These are phyloP conservation scores for Colletotrichum tofieldiae DNA, from an alignment of 2,329 filamentous ascomycete species.

Conservation along the genomic window DNA sequence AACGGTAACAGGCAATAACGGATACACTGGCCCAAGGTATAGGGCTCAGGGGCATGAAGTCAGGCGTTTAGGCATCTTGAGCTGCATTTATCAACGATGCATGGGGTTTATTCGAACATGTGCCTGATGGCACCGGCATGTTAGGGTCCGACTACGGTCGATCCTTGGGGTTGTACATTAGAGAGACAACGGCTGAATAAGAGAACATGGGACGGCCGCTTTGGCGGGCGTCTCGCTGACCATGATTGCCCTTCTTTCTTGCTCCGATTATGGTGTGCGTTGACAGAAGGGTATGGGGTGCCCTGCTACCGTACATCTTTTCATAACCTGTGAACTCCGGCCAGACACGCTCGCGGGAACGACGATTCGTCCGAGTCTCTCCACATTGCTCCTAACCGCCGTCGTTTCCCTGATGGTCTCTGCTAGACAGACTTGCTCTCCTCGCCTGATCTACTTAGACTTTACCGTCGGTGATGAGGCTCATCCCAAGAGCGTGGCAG, in stretches of 20 bases:
- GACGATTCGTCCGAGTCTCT: neutral
- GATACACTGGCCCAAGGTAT: conserved; percentile 22
- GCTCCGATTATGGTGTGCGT: neutral
- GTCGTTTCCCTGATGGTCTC: neutral
- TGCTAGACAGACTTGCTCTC: neutral
- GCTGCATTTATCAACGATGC: conserved; percentile 27
- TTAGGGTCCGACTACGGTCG: conserved; percentile 10
- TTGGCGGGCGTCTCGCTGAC: conserved; percentile 1
- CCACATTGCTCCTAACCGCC: neutral
- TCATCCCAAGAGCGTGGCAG: neutral
- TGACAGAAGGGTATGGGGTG: too few relatives aligned
- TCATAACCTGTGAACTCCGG: neutral
- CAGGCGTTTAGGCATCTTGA: conserved; percentile 38
- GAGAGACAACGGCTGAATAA: conserved; percentile 24
- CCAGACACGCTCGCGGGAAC: neutral
- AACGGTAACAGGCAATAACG: conserved; percentile 29
- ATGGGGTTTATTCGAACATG: conserved; percentile 14
- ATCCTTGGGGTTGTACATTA: conserved; percentile 29
- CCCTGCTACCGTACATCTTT: neutral
- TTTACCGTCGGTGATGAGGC: neutral
- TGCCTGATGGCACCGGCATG: conserved; percentile 20
- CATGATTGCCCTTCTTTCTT: neutral
- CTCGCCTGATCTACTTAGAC: neutral
- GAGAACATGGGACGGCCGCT: neutral
- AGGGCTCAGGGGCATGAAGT: conserved; percentile 30